Evolutionary conservation across 768 basidiomycete genomes (phyloP).

Genomic region (Fistulinella prunicolor): DNA sequence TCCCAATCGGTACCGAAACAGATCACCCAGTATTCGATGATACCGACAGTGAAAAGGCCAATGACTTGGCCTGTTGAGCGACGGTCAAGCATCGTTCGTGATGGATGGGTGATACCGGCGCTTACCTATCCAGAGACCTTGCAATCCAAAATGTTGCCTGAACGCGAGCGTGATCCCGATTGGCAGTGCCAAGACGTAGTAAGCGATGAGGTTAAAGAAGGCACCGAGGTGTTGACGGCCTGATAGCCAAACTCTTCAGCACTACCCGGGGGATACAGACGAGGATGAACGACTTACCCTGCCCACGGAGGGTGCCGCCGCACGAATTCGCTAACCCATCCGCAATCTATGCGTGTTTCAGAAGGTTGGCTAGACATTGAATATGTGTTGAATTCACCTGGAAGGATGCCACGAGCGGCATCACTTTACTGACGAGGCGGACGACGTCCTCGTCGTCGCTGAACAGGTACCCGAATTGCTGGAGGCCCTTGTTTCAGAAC

Average conservation of each 20-base stretch:
- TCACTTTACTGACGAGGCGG: conserved; percentile 44
- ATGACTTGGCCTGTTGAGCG: conserved; percentile 59
- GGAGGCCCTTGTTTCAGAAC: background rate
- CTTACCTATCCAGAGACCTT: conserved; percentile 52
- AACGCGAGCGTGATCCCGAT: conserved; percentile 53
- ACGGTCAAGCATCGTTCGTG: conserved; percentile 8
- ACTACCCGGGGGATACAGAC: too few relatives aligned
- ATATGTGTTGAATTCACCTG: conserved; percentile 32
- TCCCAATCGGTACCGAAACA: conserved; percentile 52
- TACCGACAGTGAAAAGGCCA: conserved; percentile 67
- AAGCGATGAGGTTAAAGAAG: conserved; percentile 67
- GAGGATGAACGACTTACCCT: conserved; percentile 29
- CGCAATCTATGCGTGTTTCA: conserved; percentile 36
- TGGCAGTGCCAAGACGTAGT: conserved; percentile 53
- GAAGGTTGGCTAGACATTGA: background rate
- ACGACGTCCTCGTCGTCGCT: conserved; percentile 61
- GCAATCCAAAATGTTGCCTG: conserved; percentile 40
- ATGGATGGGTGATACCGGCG: background rate
- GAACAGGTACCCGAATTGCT: conserved; percentile 65
- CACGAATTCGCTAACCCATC: conserved; percentile 53
- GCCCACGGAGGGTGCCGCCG: conserved; percentile 48
- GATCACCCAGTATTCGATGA: conserved; percentile 64
- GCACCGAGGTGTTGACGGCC: conserved; percentile 70
- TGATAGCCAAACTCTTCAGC: conserved; percentile 14
- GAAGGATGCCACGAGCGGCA: conserved; percentile 55